phyloP scores from a whole-genome alignment of 257 asterid species.

The Striga asiatica region DNA sequence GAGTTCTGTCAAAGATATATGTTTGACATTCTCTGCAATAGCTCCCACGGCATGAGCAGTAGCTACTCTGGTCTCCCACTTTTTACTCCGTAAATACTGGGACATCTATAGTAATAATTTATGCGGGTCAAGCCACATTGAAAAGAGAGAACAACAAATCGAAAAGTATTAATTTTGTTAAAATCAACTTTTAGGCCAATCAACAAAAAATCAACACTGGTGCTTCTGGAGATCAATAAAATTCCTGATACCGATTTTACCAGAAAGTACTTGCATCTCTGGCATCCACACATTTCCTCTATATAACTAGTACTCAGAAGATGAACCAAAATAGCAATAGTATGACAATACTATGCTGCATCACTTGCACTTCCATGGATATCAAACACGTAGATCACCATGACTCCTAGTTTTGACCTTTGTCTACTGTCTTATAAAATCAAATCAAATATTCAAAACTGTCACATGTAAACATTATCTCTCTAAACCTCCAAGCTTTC shows the following conservation, averaged over 20 bases:
- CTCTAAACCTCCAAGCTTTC: too few species aligned
- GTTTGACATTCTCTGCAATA: conserved; percentile 90
- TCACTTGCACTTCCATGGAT: background rate
- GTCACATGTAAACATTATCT: too few species aligned
- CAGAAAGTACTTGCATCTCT: background rate
- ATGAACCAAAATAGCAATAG: background rate
- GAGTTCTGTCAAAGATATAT: conserved; percentile 50
- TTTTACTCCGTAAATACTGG: conserved; percentile 83
- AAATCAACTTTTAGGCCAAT: background rate
- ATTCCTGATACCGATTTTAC: too few species aligned
- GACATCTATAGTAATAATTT: conserved; percentile 45
- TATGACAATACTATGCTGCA: background rate
- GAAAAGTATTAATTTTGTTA: conserved; percentile 1
- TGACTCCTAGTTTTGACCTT: background rate
- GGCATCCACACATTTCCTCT: background rate
- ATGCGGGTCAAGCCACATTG: conserved; percentile 13
- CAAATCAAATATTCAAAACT: too few species aligned
- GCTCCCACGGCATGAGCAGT: conserved; percentile 98
- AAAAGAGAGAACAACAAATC: conserved; percentile 4
- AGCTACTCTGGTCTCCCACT: conserved; percentile 99
- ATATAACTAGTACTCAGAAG: background rate
- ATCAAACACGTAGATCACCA: background rate
- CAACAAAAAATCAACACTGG: background rate
- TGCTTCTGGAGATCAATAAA: background rate
- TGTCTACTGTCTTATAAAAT: background rate